Evolutionary conservation across 495 filamentous ascomycete species (phyloP).

Genomic region (Penicillium arizonense): DNA sequence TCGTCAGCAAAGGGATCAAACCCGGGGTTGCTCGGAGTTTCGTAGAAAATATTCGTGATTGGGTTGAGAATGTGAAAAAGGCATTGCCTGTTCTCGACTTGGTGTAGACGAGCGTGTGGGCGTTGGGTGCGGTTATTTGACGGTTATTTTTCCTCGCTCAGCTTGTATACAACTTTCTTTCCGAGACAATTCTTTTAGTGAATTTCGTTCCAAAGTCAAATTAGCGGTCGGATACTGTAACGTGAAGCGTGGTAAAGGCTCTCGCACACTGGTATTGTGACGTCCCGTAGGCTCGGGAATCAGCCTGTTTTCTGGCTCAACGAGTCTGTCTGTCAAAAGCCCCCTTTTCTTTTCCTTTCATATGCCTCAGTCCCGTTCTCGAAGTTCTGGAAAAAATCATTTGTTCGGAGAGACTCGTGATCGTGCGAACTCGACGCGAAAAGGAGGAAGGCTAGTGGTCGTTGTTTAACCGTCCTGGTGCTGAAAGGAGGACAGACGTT

Average conservation of each 20-base stretch:
- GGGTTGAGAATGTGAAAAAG: too few species aligned
- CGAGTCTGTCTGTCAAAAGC: conserved; percentile 20
- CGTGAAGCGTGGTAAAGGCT: background rate
- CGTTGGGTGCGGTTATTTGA: too few species aligned
- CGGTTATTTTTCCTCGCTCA: background rate
- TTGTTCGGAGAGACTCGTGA: too few species aligned
- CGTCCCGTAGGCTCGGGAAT: background rate
- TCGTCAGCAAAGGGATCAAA: too few species aligned
- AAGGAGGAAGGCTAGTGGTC: conserved; percentile 22
- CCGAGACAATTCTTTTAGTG: background rate
- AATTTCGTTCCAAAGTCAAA: background rate
- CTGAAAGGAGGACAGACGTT: conserved; percentile 14
- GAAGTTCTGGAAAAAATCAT: conserved; percentile 25
- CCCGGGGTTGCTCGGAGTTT: too few species aligned
- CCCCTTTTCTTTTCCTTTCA: conserved; percentile 18
- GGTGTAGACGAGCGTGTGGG: too few species aligned
- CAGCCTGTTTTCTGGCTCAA: conserved; percentile 11
- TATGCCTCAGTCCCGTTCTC: conserved; percentile 14
- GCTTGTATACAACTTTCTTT: background rate
- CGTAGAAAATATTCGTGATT: too few species aligned
- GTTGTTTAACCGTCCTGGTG: conserved; percentile 24
- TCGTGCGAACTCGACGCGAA: too few species aligned
- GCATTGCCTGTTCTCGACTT: too few species aligned
- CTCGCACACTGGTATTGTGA: background rate
- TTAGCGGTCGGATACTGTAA: background rate